Percentiles rank a stretch among this genome's conserved stretches.
Evolutionary conservation across 208 protist genomes (phyloP).

Genomic region (Trypanosoma avium): DNA sequence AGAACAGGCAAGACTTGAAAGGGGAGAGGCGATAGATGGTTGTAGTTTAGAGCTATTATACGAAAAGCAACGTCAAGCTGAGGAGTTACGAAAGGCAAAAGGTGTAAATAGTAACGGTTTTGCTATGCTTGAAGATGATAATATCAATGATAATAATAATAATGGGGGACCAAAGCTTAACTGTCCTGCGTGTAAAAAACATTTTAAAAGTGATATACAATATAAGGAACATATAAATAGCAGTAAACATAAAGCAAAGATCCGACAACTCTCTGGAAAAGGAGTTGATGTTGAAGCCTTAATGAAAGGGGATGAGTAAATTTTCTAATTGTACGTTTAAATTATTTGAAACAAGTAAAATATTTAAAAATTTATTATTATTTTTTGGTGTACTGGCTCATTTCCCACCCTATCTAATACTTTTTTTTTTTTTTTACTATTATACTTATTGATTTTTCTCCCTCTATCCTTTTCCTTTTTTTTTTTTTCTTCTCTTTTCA

Average conservation of each 20-base stretch:
- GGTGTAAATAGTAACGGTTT: conserved; percentile 54
- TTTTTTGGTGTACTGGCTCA: no score
- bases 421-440: conserved; percentile 10
- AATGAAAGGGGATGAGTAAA: conserved; percentile 53
- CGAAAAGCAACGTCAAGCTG: conserved; percentile 71
- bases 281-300: conserved; percentile 69
- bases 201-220: conserved; percentile 80
- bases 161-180: conserved; percentile 30
- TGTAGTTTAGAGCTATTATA: conserved; percentile 84
- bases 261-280: conserved; percentile 83
- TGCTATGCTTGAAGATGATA: conserved; percentile 69
- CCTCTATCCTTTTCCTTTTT: conserved; percentile 4
- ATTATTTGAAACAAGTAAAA: neutral
- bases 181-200: conserved; percentile 89
- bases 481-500: neutral
- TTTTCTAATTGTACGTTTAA: conserved; percentile 5
- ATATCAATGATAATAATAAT: conserved; percentile 35
- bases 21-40: conserved; percentile 75
- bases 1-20: conserved; percentile 61
- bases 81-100: conserved; percentile 57
- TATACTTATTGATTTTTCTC: conserved; percentile 10
- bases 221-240: conserved; percentile 88
- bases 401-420: no score
- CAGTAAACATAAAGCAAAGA: conserved; percentile 87
- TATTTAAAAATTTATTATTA: neutral